Conservation (phyloP, 768 basidiomycete genomes). For the Kockovaella imperatae region DNA sequence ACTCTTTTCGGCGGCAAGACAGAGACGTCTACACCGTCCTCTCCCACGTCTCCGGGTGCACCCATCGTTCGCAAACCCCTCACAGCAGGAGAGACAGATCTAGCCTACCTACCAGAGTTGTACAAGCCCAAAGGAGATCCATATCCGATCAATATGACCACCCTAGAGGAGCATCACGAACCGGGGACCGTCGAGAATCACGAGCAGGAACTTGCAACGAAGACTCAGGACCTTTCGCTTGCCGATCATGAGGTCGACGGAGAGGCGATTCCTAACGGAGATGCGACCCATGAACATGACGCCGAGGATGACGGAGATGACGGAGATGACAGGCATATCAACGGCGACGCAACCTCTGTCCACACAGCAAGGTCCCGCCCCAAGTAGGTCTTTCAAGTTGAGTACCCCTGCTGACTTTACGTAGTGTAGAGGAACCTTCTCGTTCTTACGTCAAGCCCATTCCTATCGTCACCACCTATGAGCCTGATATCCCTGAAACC, state of each 20-base stretch:
- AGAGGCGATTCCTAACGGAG: constrained; percentile 1
- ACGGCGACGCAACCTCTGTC: too few species aligned
- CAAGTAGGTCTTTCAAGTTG: too few species aligned
- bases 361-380: too few species aligned
- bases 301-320: background rate
- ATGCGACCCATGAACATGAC: background rate
- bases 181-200: background rate
- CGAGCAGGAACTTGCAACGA: too few species aligned
- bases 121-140: constrained; percentile 6
- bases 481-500: constrained; percentile 14
- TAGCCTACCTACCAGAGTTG: constrained; percentile 1
- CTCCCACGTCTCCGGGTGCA: constrained; percentile 10
- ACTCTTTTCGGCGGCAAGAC: background rate
- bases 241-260: background rate
- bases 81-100: background rate
- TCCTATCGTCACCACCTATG: constrained; percentile 39
- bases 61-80: too few species aligned
- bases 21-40: constrained; percentile 21
- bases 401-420: background rate
- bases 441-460: constrained; percentile 31
- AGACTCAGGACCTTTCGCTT: background rate
- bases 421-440: constrained; percentile 17
- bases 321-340: background rate
- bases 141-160: background rate
- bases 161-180: background rate